Base-by-base conservation (phyloP, 2,329 filamentous ascomycete species). In the Chaetomiaceae sp. region DNA sequence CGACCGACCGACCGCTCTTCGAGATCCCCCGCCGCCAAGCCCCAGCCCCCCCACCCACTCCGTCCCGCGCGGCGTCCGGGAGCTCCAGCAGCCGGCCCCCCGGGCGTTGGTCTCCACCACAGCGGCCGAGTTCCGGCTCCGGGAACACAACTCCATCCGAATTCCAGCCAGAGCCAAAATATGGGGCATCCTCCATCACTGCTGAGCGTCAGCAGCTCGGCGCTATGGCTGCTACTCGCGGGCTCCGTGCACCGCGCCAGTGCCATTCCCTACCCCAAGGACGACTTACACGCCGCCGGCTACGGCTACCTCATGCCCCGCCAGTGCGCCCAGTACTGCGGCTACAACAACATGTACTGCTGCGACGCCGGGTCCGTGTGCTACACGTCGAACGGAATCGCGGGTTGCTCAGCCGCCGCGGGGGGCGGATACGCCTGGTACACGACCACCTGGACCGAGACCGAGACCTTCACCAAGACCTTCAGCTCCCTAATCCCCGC, bases 381-480 rank as follows among this genome's bases (percentile, higher is more conserved):
- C 67, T 72, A 69, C 47, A 81, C 78, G 6, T 61, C 67, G 5
- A 62, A 65, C 53, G 68, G 70, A 54, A 65, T 75, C 33, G 76
- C 77, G 24, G 72, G 68, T 42, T 81, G 78, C 56, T 59, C 68
- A 30, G 62, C 62, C 19, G 63, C 61, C 24, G 56, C 47, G 5
- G 61, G 59, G 38, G 60, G 59, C 41, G 61, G 54, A 27, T 58
- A 49, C 42, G 55, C 52, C 42, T 64, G 64, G 45, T 73, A 68
- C 62, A 78, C 75, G 27, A 76, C 74, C 8, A 83, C 79, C 4
- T 82, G 76, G 75, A 82, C 78, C 20, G 68, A 75, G 65, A 81
- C 78, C 35, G 66, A 68, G 52, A 79, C 78, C 2, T 78, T 69
- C 61, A 83, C 80, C 47, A 80, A 73, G 61, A 81, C 78, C 22